Base-by-base conservation (phyloP, 306 rosid species). In the Aeschynomene evenia region DNA sequence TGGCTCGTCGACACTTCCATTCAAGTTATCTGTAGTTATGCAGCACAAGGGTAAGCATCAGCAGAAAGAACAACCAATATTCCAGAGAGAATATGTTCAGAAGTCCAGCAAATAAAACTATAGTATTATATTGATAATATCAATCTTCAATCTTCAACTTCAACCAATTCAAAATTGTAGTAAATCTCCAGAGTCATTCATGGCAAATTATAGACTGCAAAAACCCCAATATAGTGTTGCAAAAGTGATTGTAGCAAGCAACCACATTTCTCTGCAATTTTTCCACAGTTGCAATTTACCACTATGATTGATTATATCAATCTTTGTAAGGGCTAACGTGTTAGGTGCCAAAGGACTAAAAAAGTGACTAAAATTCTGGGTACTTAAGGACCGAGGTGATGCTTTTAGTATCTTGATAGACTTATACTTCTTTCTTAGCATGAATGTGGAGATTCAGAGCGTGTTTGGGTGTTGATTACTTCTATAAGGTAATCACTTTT, bases 1-100 rank as follows among this genome's bases (percentile, higher is more conserved):
- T 1, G 98, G 88, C 45, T 94, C 92, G 67, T 94, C 90, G 49
- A 94, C 79, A 75, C 89, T 86, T 19, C 98, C 98, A 78, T 62
- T 72, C 61, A 88, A 78, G 78, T 85, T 85, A 79, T 88, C 97
- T 94, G 63, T 36, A 75, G 5, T 49, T 22, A 79, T 33, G 36
- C 55, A 70, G 18, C 76, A 62, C 11, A 51, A 46, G 29, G 20
- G 34, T 19, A 23, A 63, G 57, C 34, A 74, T 74, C 28, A 73
- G 75, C 24, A 54, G 36, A 80, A 66, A 59, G 61, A 29, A 39
- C 31, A 46, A 11, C 49, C 11, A 4, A 56, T 67, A 18, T 13
- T 36, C 45, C 2, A 81, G n/a, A 14, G 45, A 66, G 19, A 18
- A 72, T 6, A 24, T 31, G 7, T 65, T 31, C 20, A 40, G 1